Percentiles rank a stretch among this genome's conserved stretches.
These are phyloP conservation scores for Chrysosphaeria jannelii DNA, from an alignment of 2,329 filamentous ascomycete genomes.

Conservation along the genomic window DNA sequence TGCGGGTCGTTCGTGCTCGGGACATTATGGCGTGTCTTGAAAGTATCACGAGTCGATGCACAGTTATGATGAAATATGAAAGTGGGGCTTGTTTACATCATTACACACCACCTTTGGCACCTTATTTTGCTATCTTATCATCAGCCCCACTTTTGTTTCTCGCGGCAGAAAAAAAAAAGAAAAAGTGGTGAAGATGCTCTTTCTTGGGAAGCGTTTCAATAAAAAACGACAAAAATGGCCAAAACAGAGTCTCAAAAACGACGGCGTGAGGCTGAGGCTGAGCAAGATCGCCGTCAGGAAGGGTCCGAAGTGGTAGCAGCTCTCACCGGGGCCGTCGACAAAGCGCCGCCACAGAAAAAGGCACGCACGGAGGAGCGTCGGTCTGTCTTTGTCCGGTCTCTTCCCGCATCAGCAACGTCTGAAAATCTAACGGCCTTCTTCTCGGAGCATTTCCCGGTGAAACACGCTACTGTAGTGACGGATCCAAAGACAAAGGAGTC, in stretches of 20 bases:
- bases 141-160: too few relatives aligned
- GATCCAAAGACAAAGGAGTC: slow-evolving; percentile 68
- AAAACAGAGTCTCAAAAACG: slow-evolving; percentile 9
- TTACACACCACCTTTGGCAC: too few relatives aligned
- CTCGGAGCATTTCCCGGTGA: slow-evolving; percentile 79
- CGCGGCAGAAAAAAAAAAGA: too few relatives aligned
- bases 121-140: too few relatives aligned
- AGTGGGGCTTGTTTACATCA: too few relatives aligned
- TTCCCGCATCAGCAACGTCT: slow-evolving; percentile 49
- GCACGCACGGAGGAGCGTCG: slow-evolving; percentile 26
- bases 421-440: slow-evolving; percentile 69
- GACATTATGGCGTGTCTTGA: too few relatives aligned
- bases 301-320: slow-evolving; percentile 1
- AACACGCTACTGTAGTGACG: slow-evolving; percentile 77
- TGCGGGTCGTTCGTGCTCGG: too few relatives aligned
- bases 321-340: background rate
- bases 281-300: slow-evolving; percentile 6
- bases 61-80: too few relatives aligned
- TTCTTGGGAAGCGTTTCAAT: too few relatives aligned
- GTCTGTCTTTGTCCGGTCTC: slow-evolving; percentile 72
- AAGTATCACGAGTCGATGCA: too few relatives aligned
- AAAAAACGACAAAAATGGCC: slow-evolving; percentile 14
- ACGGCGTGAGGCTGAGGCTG: slow-evolving; percentile 9
- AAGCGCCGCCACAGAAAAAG: slow-evolving; percentile 17
- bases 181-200: too few relatives aligned